phyloP scores from a whole-genome alignment of 202 grass and related monocot genomes.

The Schoenoplectus tabernaemontani region DNA sequence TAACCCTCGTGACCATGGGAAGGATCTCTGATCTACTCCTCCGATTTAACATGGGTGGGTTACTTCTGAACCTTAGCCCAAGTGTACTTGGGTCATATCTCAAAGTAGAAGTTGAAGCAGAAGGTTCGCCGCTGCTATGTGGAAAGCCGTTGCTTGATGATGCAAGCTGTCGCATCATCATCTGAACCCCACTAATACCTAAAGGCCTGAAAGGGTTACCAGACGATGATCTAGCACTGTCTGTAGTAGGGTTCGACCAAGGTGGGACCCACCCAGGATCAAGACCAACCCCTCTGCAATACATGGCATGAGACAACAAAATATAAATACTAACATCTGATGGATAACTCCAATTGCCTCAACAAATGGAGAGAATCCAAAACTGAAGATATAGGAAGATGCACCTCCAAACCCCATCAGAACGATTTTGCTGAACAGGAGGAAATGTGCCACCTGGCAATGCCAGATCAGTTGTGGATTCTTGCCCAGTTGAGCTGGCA shows the following conservation, averaged over 20 bases:
- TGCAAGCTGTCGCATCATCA: slow-evolving; percentile 97
- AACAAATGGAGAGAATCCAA: not conserved
- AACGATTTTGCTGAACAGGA: slow-evolving; percentile 52
- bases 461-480: slow-evolving; percentile 39
- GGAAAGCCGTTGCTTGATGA: slow-evolving; percentile 69
- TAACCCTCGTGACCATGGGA: slow-evolving; percentile 83
- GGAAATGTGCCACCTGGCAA: slow-evolving; percentile 56
- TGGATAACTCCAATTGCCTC: not conserved
- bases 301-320: slow-evolving; percentile 22
- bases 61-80: slow-evolving; percentile 53
- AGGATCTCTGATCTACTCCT: slow-evolving; percentile 50
- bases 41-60: slow-evolving; percentile 29
- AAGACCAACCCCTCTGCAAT: slow-evolving; percentile 58
- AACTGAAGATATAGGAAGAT: slow-evolving; percentile 19
- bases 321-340: slow-evolving; percentile 12
- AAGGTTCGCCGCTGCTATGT: slow-evolving; percentile 38
- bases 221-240: slow-evolving; percentile 67
- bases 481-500: slow-evolving; percentile 37
- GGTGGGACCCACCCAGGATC: slow-evolving; percentile 71
- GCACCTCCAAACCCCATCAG: slow-evolving; percentile 86
- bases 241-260: slow-evolving; percentile 43
- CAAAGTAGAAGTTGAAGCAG: slow-evolving; percentile 46
- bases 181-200: slow-evolving; percentile 87
- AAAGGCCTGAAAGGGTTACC: slow-evolving; percentile 40
- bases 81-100: slow-evolving; percentile 37